Evolutionary conservation across 1,284 basidiomycete genomes (phyloP).

Genomic region (Mycena citricolor): DNA sequence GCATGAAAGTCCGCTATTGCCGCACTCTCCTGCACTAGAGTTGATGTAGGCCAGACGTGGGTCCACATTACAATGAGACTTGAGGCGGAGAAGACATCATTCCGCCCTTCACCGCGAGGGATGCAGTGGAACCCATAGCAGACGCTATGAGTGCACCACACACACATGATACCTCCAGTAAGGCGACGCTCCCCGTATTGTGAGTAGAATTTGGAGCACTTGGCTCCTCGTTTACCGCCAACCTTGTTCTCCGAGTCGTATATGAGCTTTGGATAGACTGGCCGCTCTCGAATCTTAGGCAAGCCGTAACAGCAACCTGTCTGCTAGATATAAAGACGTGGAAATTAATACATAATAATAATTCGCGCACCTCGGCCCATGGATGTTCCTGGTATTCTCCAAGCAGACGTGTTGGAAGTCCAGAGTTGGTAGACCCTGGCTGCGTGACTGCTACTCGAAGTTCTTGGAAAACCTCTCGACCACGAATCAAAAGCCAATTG

Average conservation of each 20-base stretch:
- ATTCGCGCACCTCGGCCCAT: neutral
- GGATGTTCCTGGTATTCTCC: neutral
- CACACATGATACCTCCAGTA: constrained; percentile 10
- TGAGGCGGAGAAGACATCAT: constrained; percentile 18
- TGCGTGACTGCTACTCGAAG: neutral
- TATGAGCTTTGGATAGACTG: constrained; percentile 20
- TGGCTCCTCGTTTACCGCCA: constrained; percentile 8
- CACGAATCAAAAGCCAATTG: neutral
- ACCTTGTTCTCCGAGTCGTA: constrained; percentile 13
- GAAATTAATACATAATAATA: neutral
- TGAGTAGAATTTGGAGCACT: constrained; percentile 28
- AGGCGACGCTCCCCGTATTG: constrained; percentile 22
- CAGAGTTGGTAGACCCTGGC: neutral
- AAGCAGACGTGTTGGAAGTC: too few species aligned
- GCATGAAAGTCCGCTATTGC: constrained; percentile 30
- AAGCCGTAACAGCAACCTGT: constrained; percentile 24
- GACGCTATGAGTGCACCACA: constrained; percentile 15
- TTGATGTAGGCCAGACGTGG: constrained; percentile 28
- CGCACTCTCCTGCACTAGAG: constrained; percentile 37
- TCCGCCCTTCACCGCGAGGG: constrained; percentile 9
- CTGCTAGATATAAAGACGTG: constrained; percentile 11
- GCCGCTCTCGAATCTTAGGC: constrained; percentile 23
- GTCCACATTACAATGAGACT: constrained; percentile 27
- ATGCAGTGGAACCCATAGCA: constrained; percentile 15
- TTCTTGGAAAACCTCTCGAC: neutral